Evolutionary conservation across 345 rosid genomes (phyloP), one percentile per base, ranked within the genome.

Genomic region (Isatis tinctoria): DNA sequence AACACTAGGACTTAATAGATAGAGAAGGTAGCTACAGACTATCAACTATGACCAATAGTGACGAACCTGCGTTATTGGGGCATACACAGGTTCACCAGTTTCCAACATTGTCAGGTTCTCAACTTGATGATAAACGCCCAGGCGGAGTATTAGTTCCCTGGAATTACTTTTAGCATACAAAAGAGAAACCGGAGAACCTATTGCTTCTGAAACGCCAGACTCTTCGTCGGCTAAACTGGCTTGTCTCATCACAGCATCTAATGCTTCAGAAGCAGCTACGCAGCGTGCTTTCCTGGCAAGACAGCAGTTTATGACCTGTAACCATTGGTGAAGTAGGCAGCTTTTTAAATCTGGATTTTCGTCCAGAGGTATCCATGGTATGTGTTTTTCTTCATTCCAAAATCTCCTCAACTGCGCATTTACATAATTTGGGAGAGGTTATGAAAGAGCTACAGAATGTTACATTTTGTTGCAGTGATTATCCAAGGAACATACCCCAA

Each of bases 241-340:
- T 68, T 87, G 83, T 77, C 82, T 85, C 81, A 95, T 80, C 59
- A 81, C 82, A 51, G 85, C 83, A 77, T 88, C 93, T 79, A 92
- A 78, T 65, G 90, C 86, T 83, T 87, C 89, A 5, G 87, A 79
- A 10, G 93, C 92, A 70, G 85, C 65, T 69, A 40, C 7, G 51
- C 65, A 82, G 22, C 80, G 92, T 44, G 78, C 83, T 87, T 92
- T 95, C 78, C 97, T 87, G 20, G 92, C 83, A 79, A 95, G 75
- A 72, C 99, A 95, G 51, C 97, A 86, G 77, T 95, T 95, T 76
- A 95, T 82, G 74, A 95, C 97, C 81, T 92, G 97, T 75, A 95
- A 72, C 80, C 85, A 87, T 78, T 95, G 97, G 82, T 87, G 87
- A 33, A 95, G 73, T 41, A 87, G 90, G 79, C 99, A 92, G 74